Evolutionary conservation across 208 protist genomes (phyloP).

Genomic region (Histomonas meleagridis): DNA sequence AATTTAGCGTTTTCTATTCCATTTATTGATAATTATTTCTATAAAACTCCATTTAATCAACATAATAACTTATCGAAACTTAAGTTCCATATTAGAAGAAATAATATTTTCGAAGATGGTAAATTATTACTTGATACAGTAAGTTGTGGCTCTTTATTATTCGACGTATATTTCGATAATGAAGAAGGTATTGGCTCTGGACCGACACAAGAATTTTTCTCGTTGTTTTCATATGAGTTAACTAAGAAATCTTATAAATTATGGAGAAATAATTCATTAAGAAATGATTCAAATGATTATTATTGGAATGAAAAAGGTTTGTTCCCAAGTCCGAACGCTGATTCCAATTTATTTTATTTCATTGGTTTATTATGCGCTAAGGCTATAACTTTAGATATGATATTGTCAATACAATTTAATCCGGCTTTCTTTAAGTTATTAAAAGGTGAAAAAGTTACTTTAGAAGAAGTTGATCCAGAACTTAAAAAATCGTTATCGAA

Average conservation of each 20-base stretch:
- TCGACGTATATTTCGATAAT: not conserved
- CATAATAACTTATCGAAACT: not conserved
- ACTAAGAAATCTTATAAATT: not conserved
- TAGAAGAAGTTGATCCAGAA: not conserved
- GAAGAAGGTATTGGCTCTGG: not conserved
- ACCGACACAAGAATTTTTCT: not conserved
- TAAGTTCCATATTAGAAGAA: not conserved
- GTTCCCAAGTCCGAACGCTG: not conserved
- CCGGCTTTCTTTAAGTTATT: not conserved
- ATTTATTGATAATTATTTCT: not conserved
- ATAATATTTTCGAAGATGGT: not conserved
- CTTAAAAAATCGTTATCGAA: not conserved
- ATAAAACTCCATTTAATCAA: not conserved
- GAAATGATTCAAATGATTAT: not conserved
- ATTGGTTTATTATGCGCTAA: not conserved
- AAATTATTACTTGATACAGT: not conserved
- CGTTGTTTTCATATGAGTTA: not conserved
- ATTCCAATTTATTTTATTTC: not conserved
- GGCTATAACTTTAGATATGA: not conserved
- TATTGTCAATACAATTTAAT: not conserved
- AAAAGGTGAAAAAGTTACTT: not conserved
- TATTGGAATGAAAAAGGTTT: not conserved
- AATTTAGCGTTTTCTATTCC: not conserved
- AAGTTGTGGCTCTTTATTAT: no score
- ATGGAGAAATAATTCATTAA: not conserved